phyloP scores from a whole-genome alignment of 2,329 filamentous ascomycete genomes.

The Epichloe elymi region DNA sequence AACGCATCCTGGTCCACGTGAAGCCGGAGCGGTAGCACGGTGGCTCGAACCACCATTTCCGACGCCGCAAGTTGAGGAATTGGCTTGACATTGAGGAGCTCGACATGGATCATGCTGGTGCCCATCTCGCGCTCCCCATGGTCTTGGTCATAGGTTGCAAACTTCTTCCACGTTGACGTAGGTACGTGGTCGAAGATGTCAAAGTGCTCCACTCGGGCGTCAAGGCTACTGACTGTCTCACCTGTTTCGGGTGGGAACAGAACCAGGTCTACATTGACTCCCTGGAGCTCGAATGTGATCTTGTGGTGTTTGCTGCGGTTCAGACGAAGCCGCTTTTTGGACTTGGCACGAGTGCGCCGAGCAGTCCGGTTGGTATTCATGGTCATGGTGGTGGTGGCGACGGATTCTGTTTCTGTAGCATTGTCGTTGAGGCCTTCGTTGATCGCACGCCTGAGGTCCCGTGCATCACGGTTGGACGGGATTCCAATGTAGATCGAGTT shows the following conservation, averaged over 20 bases:
- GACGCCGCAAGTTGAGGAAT: constrained; percentile 73
- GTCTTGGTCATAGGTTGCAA: constrained; percentile 84
- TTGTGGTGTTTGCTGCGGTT: constrained; percentile 84
- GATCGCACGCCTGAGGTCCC: constrained; percentile 69
- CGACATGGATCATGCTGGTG: constrained; percentile 79
- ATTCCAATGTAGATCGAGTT: constrained; percentile 98
- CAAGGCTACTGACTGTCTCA: constrained; percentile 78
- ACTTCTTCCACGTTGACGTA: constrained; percentile 96
- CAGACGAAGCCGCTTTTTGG: constrained; percentile 53
- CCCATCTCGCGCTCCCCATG: constrained; percentile 75
- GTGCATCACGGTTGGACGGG: constrained; percentile 71
- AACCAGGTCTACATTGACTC: constrained; percentile 70
- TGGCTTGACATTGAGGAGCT: constrained; percentile 79
- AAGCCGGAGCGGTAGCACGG: constrained; percentile 69
- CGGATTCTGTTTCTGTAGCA: constrained; percentile 77
- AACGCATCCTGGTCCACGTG: constrained; percentile 96
- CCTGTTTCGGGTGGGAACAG: constrained; percentile 62
- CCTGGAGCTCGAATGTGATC: constrained; percentile 84
- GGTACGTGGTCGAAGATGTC: constrained; percentile 91
- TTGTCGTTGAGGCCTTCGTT: constrained; percentile 80
- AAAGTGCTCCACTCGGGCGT: constrained; percentile 68
- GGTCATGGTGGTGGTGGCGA: constrained; percentile 62
- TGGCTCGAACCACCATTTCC: constrained; percentile 72
- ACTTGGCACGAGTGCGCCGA: constrained; percentile 27
- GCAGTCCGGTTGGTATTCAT: constrained; percentile 40